Evolutionary conservation across 805 yeast species (phyloP), one percentile per base, ranked within the genome.

Genomic region (Candida alai): DNA sequence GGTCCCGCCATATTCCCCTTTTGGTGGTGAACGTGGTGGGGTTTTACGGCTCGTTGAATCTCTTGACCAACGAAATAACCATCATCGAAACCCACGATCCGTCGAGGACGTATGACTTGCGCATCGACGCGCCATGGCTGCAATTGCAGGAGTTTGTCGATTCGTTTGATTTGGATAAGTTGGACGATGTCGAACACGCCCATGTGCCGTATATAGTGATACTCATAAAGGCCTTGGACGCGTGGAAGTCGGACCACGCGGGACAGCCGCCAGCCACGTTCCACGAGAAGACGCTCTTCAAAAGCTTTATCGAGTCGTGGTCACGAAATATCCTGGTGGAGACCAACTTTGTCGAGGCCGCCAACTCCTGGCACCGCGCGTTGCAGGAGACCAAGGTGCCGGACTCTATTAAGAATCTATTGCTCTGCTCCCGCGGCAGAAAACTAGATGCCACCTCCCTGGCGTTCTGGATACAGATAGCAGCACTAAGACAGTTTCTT

Each of bases 71-170:
- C 18, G 86, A 80, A 45, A 76, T 76, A 6, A 73, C 80, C n/a
- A 73, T 85, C 2, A 59, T 86, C 11, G 89, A 89, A 40, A 76
- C 95, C 1, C 73, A 67, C 45, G 95, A 87, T 52, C 77, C 80
- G 0, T 78, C 62, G 52, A 62, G 73, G 6, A 49, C 79, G 2
- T 75, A 69, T 17, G 95, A 86, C 47, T 57, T 88, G 38, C 60
- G 95, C 33, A 56, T 88, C 2, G 80, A 77, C 39, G 36, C 52
- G 4, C 84, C 93, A 1, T 90, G 96, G 96, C 58, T 66, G 1
- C 87, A 84, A 44, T 56, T 88, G 6, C 54, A 56, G 23, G 59
- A 56, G 0, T 77, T 68, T 43, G 65, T 73, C 11, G 73, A 76
- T 31, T 54, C 73, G 1, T 61, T 78, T 29, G 76, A 79, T 35